Evolutionary conservation across 768 basidiomycete species (phyloP), one percentile per base, ranked within the genome.

Genomic region (Asterophora parasitica): DNA sequence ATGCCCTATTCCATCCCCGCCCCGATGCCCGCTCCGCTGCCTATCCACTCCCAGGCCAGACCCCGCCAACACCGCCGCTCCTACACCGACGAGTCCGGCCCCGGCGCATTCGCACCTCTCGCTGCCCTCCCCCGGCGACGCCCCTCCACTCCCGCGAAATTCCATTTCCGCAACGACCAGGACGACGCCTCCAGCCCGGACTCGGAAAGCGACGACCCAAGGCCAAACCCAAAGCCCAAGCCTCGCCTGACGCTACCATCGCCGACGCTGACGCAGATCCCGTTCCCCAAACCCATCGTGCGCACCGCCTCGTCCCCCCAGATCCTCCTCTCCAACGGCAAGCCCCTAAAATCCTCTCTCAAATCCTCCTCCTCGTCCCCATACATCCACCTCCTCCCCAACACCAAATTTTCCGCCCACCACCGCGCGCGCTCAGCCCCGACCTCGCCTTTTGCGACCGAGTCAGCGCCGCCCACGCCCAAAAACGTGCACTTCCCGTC

Each of bases 401-500:
- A 45, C 53, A 3, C 23, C 23, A 23, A 46, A 3, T 15, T 17
- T 53, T 54, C 38, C 47, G 60, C 28, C 48, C 62, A 66, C 58
- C 54, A 55, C 43, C 68, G 72, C 58, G 62, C 72, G 0, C 60
- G 57, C 60, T 85, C 83, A 7, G 81, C 78, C 26, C 88, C 92
- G 0, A 64, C 78, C 1, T 82, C 84, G 0, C 86, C 73, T 0
- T 23, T n/a, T n/a, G n/a, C n/a, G n/a, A 45, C 49, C 33, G 41
- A 53, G 26, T 40, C 40, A 16, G 33, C 36, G 28, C 52, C 44
- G 10, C 50, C 23, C 16, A 69, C 73, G 10, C 79, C 78, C 1
- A 95, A 95, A 70, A 85, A 82, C 43, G 94, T 97, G 0, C 93
- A 94, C 61, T 98, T 97, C 57, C 87, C 91, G 10, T 74, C 79